Evolutionary conservation across 768 basidiomycete genomes (phyloP), one percentile per base, ranked within the genome.

Genomic region (Termitomyces sp.): DNA sequence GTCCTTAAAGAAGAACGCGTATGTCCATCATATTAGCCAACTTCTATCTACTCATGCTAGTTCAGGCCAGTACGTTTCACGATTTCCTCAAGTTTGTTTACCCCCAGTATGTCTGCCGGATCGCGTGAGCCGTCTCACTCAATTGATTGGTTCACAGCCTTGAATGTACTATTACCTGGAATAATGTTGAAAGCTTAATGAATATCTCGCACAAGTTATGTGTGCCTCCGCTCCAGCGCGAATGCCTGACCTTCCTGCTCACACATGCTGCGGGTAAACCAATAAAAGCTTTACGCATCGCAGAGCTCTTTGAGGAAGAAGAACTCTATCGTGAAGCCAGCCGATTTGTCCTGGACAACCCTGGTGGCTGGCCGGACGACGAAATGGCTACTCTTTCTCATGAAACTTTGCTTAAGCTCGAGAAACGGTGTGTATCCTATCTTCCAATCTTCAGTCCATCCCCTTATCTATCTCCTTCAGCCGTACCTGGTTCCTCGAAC

Each of bases 1-100:
- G 84, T 94, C 22, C 81, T 98, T 53, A 90, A 90, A 61, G 94
- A 98, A 71, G 94, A 97, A 73, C 85, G 86, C 65, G 88, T 88
- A 61, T 22, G 78, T 68, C 24, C 16, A 10, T 53, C 27, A 52
- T 46, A 24, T 16, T 55, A 20, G 36, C 8, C 32, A n/a, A 39
- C 14, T 47, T 22, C 42, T 32, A 46, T 26, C 24, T 42, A 26
- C 49, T 56, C 27, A 56, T 37, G 13, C 16, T 32, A 52, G 31
- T 39, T 26, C 61, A 88, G 82, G 92, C 94, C 2, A 81, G 76
- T 67, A 91, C 87, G 12, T 95, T 97, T 69, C 94, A 96, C 58
- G 94, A 96, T 70, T 94, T 96, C 68, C 80, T 97, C 58, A 92
- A 90, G 74, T 95, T 87, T 68, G 84, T 94, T 52, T 96, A 97